Percentiles rank a stretch among this genome's conserved stretches.
Evolutionary conservation across 352 stramenopile species (phyloP).

Genomic region (Globisporangium echinulatum): DNA sequence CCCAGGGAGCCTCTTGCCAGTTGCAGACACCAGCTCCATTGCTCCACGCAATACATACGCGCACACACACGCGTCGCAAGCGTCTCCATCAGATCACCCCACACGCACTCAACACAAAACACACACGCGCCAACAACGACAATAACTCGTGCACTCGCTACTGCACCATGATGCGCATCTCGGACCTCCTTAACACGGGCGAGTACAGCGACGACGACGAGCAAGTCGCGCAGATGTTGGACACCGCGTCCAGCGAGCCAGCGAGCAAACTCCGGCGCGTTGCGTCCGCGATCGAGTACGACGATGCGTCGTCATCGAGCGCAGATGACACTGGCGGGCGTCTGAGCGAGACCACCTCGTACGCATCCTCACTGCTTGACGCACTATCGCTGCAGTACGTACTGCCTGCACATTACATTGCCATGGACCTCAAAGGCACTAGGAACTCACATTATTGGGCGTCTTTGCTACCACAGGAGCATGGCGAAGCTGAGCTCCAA

Average conservation of each 20-base stretch:
- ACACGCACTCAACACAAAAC: not conserved
- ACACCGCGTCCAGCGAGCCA: constrained; percentile 4
- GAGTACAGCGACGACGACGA: constrained; percentile 14
- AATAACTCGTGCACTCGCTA: not conserved
- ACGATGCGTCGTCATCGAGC: constrained; percentile 5
- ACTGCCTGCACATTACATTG: not conserved
- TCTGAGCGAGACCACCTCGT: constrained; percentile 11
- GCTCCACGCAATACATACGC: not conserved
- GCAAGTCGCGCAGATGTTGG: constrained; percentile 14
- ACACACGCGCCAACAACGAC: not conserved
- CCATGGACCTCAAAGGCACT: no score
- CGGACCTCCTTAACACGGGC: constrained; percentile 16
- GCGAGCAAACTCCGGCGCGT: constrained; percentile 9
- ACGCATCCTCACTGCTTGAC: constrained; percentile 12
- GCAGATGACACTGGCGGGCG: constrained; percentile 10
- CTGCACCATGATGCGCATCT: constrained; percentile 16
- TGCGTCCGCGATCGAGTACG: constrained; percentile 8
- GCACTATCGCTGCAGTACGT: constrained; percentile 14
- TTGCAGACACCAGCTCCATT: constrained; percentile 10
- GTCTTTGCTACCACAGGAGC: not conserved
- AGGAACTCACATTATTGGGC: no score
- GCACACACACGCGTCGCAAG: not conserved
- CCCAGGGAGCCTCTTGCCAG: not conserved
- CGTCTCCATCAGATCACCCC: not conserved
- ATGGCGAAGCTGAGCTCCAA: constrained; percentile 17